These are phyloP conservation scores for Lichtheimia ramosa DNA, from an alignment of 371 early-diverging fungal genomes.

Conservation along the genomic window DNA sequence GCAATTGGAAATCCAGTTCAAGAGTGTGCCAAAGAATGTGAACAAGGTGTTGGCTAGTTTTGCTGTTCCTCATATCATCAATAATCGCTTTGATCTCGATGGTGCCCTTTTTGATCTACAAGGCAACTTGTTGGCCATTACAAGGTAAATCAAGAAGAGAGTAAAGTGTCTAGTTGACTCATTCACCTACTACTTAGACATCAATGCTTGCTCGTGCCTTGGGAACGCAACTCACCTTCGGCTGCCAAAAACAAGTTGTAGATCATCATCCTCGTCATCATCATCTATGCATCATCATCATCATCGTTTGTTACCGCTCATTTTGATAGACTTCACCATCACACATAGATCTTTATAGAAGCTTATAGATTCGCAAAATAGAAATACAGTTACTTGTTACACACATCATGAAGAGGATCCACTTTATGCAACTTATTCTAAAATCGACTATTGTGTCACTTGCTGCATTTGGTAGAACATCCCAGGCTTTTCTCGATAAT, in stretches of 20 bases:
- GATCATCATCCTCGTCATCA: neutral
- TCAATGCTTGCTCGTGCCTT: slow-evolving; percentile 11
- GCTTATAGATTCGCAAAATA: too few species aligned
- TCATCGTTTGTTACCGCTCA: neutral
- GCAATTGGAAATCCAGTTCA: slow-evolving; percentile 47
- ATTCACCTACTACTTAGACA: neutral
- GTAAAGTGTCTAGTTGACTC: too few species aligned
- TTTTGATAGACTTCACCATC: too few species aligned
- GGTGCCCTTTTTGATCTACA: slow-evolving; percentile 34
- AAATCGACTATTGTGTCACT: too few species aligned
- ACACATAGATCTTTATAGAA: too few species aligned
- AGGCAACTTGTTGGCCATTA: slow-evolving; percentile 30
- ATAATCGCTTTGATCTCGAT: slow-evolving; percentile 36
- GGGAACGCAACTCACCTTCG: slow-evolving; percentile 12
- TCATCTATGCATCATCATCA: neutral
- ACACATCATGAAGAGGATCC: too few species aligned
- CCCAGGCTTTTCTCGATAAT: too few species aligned
- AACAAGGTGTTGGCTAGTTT: slow-evolving; percentile 21
- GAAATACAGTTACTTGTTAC: too few species aligned
- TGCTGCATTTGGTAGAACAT: too few species aligned
- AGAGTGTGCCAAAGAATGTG: slow-evolving; percentile 19
- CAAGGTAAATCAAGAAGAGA: slow-evolving; percentile 14
- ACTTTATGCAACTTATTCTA: too few species aligned
- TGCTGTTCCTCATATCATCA: slow-evolving; percentile 28
- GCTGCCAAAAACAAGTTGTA: neutral